These are phyloP conservation scores for Ilex paraguariensis DNA, from an alignment of 305 asterid genomes.

Conservation along the genomic window DNA sequence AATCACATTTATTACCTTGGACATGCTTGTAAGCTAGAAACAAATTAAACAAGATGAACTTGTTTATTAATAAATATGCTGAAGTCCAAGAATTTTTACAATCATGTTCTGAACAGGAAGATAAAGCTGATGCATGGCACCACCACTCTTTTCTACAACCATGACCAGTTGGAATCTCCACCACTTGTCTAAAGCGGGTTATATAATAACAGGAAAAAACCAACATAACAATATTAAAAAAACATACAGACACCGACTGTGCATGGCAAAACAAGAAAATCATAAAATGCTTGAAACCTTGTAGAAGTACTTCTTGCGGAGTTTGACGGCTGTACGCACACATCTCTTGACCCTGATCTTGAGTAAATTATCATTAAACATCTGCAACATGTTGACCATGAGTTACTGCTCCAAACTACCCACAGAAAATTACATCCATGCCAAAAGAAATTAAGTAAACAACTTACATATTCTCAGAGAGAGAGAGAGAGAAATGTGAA, in stretches of 20 bases:
- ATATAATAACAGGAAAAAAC: no score
- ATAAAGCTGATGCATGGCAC: not conserved
- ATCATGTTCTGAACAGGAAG: not conserved
- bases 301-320: constrained; percentile 87
- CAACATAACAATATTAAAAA: no score
- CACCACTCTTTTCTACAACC: not conserved
- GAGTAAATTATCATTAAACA: constrained; percentile 75
- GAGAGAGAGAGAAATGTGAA: constrained; percentile 3
- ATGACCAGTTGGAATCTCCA: not conserved
- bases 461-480: constrained; percentile 12
- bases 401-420: constrained; percentile 3
- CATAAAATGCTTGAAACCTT: constrained; percentile 39
- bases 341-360: constrained; percentile 91
- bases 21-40: no score
- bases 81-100: no score
- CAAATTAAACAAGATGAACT: no score
- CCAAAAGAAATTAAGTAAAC: not conserved
- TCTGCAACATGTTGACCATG: constrained; percentile 41
- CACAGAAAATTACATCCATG: not conserved
- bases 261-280: not conserved
- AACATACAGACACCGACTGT: no score
- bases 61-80: no score
- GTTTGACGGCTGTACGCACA: constrained; percentile 80
- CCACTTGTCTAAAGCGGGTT: no score
- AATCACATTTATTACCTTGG: no score